Percentiles rank a stretch among this genome's conserved stretches.
phyloP scores from a whole-genome alignment of 2,329 filamentous ascomycete species.

The Colletotrichum falcatum region DNA sequence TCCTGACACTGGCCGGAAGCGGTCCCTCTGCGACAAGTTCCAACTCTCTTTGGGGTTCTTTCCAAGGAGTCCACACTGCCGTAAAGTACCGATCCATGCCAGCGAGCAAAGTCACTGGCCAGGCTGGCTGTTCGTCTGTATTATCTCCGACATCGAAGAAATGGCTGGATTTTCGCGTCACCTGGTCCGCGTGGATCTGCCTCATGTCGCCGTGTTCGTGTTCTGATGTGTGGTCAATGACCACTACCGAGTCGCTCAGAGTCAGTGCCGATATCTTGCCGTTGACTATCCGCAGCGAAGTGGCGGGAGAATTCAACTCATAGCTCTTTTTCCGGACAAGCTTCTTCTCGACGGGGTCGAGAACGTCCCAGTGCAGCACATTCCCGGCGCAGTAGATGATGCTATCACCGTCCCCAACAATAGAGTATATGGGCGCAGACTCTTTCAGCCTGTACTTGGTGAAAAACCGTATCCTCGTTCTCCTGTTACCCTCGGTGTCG shows the following conservation, averaged over 20 bases:
- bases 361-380: slow-evolving; percentile 66
- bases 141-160: slow-evolving; percentile 59
- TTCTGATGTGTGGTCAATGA: slow-evolving; percentile 62
- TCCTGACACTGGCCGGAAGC: slow-evolving; percentile 67
- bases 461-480: slow-evolving; percentile 29
- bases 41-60: slow-evolving; percentile 55
- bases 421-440: slow-evolving; percentile 64
- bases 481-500: slow-evolving; percentile 42
- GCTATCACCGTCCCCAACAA: slow-evolving; percentile 65
- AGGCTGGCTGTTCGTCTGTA: slow-evolving; percentile 45
- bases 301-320: slow-evolving; percentile 65
- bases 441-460: slow-evolving; percentile 36
- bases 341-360: slow-evolving; percentile 64
- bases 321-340: slow-evolving; percentile 61
- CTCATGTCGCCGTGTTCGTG: slow-evolving; percentile 51
- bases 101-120: slow-evolving; percentile 61
- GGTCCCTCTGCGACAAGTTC: slow-evolving; percentile 66
- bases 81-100: slow-evolving; percentile 60
- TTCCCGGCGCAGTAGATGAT: slow-evolving; percentile 68
- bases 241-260: slow-evolving; percentile 64
- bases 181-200: slow-evolving; percentile 59
- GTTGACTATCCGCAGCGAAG: slow-evolving; percentile 60
- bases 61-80: slow-evolving; percentile 64
- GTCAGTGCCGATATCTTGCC: slow-evolving; percentile 66
- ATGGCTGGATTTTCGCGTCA: slow-evolving; percentile 58